Evolutionary conservation across 2,329 filamentous ascomycete genomes (phyloP), one percentile per base, ranked within the genome.

Genomic region (Chaetomium sp.): DNA sequence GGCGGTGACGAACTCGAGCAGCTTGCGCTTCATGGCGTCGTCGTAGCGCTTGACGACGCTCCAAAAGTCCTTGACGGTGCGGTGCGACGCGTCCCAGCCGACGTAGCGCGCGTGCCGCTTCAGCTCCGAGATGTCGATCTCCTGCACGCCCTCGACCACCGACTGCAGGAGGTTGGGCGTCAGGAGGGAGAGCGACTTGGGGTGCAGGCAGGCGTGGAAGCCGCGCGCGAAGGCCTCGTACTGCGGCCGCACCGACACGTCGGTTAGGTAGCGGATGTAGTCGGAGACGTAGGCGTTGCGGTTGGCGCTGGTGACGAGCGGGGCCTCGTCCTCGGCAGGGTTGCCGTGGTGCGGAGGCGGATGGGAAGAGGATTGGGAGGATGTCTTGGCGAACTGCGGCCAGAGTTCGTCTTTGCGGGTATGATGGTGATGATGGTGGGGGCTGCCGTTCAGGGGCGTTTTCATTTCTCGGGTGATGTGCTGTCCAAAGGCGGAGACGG

Each of bases 1-100:
- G 0, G 94, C 94, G 16, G 95, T 99, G 33, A 99, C 93, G 73
- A 99, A 99, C 75, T 97, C 93, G 35, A 99, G 82, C 38, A 99
- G 79, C 71, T 86, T 87, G 60, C 87, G 85, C 76, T 90, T 90
- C 81, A 93, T 90, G 53, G 84, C 81, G 19, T 89, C 82, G 65
- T 87, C 83, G 73, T 86, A 95, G 42, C 75, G 77, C 68, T 84
- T 84, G 1, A 97, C 90, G 8, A 97, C 84, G 13, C 82, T 82
- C 95, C 95, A 99, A 75, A 99, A 98, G 70, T 90, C 86, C 27
- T 81, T 80, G 50, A 99, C 87, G 0, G 89, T 86, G 16, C 81
- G 85, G 69, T 95, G 89, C 0, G 80, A 81, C 0, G 87, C 80
- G 54, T 89, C 85, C 82, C 92, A 98, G 16, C 91, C 91, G 54